Evolutionary conservation across 768 basidiomycete species (phyloP), one percentile per base, ranked within the genome.

Genomic region (Boletus reticuloceps): DNA sequence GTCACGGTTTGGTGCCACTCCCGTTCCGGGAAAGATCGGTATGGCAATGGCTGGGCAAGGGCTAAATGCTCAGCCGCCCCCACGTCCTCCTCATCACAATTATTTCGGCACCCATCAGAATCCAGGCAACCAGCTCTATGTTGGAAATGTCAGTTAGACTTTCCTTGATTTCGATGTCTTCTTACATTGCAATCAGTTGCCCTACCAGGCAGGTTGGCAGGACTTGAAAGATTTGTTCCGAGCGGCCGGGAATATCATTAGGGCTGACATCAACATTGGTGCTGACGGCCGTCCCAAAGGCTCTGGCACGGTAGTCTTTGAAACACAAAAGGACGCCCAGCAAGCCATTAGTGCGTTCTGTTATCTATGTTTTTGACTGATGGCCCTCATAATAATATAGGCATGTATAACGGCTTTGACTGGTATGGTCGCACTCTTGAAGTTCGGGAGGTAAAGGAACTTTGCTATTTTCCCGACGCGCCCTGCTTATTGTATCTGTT

Each of bases 131-230:
- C 93, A 95, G 65, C 82, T 96, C 41, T 95, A 94, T 58, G 89
- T 96, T 60, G 92, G 94, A 51, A 94, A 94, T 69, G 94, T 94
- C 63, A 65, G 86, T 49, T 20, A 6, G 19, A 29, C 39, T n/a
- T 19, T 49, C 5, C 20, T 32, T 4, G 1, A 9, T 10, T n/a
- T 38, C 10, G 41, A 44, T 36, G 16, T 31, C 32, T 46, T 25
- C 58, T 64, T 22, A 65, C 40, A 27, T 27, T 2, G 8, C 16
- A 11, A 51, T 6, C 59, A 98, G 95, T 75, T 98, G 29, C 95
- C 94, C 3, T 93, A 91, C 68, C 93, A 95, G 75, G 94, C 94
- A n/a, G 93, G 93, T 31, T 99, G 96, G 96, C 96, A 99, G 70
- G 96, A 98, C 69, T 76, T 98, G 53, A 98, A 98, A 68, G 96